Evolutionary conservation across 371 early-diverging fungal genomes (phyloP).

Genomic region (Dichotomocladium elegans): DNA sequence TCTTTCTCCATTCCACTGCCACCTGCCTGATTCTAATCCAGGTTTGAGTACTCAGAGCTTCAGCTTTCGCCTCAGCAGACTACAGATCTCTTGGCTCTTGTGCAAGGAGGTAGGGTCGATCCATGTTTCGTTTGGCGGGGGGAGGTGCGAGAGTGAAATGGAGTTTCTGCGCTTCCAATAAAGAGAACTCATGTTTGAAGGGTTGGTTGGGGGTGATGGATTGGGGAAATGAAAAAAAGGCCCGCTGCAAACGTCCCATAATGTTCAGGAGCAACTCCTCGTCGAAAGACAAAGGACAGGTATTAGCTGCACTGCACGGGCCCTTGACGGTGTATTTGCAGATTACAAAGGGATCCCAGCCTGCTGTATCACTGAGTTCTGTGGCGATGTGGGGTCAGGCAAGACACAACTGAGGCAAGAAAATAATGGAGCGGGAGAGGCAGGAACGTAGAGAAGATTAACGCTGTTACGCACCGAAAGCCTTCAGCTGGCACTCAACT

Average conservation of each 20-base stretch:
- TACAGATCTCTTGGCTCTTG: not conserved
- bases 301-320: not conserved
- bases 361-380: constrained; percentile 52
- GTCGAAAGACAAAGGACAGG: not conserved
- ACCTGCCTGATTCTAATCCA: not conserved
- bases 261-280: not conserved
- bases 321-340: constrained; percentile 1
- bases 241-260: constrained; percentile 6
- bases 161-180: not conserved
- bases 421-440: not conserved
- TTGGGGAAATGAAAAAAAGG: not conserved
- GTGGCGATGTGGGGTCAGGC: constrained; percentile 64
- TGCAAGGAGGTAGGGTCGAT: constrained; percentile 12
- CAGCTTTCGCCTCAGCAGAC: constrained; percentile 3
- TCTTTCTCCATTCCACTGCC: not conserved
- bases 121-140: too few species aligned
- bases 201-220: not conserved
- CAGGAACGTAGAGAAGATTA: too few species aligned
- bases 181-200: not conserved
- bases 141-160: not conserved
- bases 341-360: constrained; percentile 4
- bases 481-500: constrained; percentile 63
- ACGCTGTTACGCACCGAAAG: constrained; percentile 17
- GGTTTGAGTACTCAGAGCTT: constrained; percentile 1
- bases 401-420: constrained; percentile 66